Percentiles rank a stretch among this genome's conserved stretches.
These are phyloP conservation scores for Neopestalotiopsis clavispora DNA, from an alignment of 2,329 filamentous ascomycete genomes.

Conservation along the genomic window DNA sequence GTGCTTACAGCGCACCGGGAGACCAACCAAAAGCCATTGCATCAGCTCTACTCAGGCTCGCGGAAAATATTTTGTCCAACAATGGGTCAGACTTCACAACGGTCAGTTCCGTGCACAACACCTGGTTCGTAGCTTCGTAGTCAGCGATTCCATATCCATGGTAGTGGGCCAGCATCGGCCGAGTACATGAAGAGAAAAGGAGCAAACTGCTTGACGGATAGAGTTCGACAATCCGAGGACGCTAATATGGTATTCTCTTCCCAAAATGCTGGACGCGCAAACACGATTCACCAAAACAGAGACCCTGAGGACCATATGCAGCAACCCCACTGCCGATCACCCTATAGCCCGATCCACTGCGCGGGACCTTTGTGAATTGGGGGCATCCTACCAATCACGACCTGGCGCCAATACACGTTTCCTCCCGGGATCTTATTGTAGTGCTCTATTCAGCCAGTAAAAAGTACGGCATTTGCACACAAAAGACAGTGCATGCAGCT, in stretches of 20 bases:
- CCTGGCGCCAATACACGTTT: slow-evolving; percentile 5
- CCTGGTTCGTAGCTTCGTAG: background rate
- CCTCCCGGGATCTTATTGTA: background rate
- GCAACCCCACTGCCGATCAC: slow-evolving; percentile 10
- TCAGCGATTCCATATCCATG: background rate
- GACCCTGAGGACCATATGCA: background rate
- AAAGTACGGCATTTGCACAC: background rate
- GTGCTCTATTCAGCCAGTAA: background rate
- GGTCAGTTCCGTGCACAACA: too few relatives aligned
- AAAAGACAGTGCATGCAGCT: background rate
- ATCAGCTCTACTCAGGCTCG: too few relatives aligned
- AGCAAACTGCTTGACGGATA: too few relatives aligned
- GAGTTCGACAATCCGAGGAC: too few relatives aligned
- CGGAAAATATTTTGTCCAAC: too few relatives aligned
- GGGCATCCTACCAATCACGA: slow-evolving; percentile 5
- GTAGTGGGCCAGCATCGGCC: background rate
- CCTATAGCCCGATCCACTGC: slow-evolving; percentile 8
- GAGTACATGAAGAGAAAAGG: background rate
- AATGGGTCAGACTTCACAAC: too few relatives aligned
- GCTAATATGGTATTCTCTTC: too few relatives aligned
- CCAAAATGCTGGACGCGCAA: background rate
- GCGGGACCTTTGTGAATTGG: background rate
- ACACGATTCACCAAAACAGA: background rate
- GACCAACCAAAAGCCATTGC: too few relatives aligned
- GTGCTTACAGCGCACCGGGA: too few relatives aligned